These are phyloP conservation scores for Mycena rebaudengoi DNA, from an alignment of 768 basidiomycete species.

Conservation along the genomic window DNA sequence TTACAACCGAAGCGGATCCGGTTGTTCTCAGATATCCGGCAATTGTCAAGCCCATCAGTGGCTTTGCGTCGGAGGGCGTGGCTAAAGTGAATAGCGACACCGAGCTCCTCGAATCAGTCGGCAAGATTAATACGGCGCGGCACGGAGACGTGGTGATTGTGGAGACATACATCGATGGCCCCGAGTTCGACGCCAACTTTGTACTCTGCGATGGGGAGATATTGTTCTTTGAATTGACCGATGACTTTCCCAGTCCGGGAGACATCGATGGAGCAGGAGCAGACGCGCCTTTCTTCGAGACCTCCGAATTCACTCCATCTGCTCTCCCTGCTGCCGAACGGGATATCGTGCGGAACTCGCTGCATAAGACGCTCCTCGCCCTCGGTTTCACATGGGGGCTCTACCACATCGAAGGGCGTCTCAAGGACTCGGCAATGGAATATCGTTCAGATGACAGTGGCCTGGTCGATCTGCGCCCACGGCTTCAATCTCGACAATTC, in stretches of 20 bases:
- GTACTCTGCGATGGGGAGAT: constrained; percentile 15
- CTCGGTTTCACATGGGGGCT: constrained; percentile 23
- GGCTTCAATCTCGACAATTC: background rate
- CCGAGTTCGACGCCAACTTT: constrained; percentile 22
- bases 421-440: constrained; percentile 21
- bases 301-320: constrained; percentile 21
- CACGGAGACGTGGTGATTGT: constrained; percentile 18
- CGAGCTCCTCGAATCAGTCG: constrained; percentile 15
- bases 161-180: constrained; percentile 21
- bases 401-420: constrained; percentile 20
- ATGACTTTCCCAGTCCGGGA: constrained; percentile 20
- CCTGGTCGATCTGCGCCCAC: constrained; percentile 13
- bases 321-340: constrained; percentile 5
- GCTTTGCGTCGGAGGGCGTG: constrained; percentile 20
- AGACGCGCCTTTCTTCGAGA: constrained; percentile 18
- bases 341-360: constrained; percentile 2
- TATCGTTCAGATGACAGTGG: constrained; percentile 7
- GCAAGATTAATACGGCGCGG: constrained; percentile 11
- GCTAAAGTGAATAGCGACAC: constrained; percentile 8
- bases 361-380: constrained; percentile 5
- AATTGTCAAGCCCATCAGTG: constrained; percentile 18
- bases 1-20: background rate
- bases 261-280: constrained; percentile 4
- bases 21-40: constrained; percentile 6
- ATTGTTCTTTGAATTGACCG: constrained; percentile 15